These are phyloP conservation scores for Aplosporella prunicola DNA, from an alignment of 2,329 filamentous ascomycete genomes.

Conservation along the genomic window DNA sequence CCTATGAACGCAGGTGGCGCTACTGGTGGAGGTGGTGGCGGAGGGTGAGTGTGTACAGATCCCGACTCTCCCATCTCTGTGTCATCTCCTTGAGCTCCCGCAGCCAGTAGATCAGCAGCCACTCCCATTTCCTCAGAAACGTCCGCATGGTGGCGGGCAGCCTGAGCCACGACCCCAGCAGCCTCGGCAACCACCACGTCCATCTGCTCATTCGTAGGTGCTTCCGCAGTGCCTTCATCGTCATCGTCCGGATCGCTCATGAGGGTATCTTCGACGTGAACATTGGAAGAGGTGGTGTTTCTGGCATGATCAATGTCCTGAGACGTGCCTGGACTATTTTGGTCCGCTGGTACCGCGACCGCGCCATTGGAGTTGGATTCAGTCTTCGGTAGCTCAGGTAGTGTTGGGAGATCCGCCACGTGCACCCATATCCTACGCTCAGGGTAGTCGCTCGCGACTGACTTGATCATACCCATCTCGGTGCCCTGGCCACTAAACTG, in stretches of 20 bases:
- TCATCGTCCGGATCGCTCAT: slow-evolving; percentile 31
- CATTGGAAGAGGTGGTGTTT: neutral
- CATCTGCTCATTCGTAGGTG: slow-evolving; percentile 4
- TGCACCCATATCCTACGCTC: slow-evolving; percentile 24
- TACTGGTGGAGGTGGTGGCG: slow-evolving; percentile 19
- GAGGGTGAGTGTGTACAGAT: too few relatives aligned
- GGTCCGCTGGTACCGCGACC: neutral
- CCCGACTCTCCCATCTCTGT: slow-evolving; percentile 3
- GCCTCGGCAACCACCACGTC: slow-evolving; percentile 3
- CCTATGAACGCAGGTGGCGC: too few relatives aligned
- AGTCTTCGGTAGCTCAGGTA: slow-evolving; percentile 22
- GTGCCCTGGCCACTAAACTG: slow-evolving; percentile 21
- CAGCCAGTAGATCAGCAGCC: neutral
- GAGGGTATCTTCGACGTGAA: slow-evolving; percentile 23
- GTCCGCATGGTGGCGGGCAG: slow-evolving; percentile 3
- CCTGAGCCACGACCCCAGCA: slow-evolving; percentile 7
- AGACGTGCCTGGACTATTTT: too few relatives aligned
- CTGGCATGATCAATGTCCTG: neutral
- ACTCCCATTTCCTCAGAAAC: neutral
- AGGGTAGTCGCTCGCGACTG: slow-evolving; percentile 11
- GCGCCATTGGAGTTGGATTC: too few relatives aligned
- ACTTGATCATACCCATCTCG: slow-evolving; percentile 6
- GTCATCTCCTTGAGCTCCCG: too few relatives aligned
- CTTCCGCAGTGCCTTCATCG: neutral
- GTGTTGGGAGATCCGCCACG: slow-evolving; percentile 20